Conservation (phyloP, 2,329 filamentous ascomycete genomes). For the Calonectria hongkongensis region DNA sequence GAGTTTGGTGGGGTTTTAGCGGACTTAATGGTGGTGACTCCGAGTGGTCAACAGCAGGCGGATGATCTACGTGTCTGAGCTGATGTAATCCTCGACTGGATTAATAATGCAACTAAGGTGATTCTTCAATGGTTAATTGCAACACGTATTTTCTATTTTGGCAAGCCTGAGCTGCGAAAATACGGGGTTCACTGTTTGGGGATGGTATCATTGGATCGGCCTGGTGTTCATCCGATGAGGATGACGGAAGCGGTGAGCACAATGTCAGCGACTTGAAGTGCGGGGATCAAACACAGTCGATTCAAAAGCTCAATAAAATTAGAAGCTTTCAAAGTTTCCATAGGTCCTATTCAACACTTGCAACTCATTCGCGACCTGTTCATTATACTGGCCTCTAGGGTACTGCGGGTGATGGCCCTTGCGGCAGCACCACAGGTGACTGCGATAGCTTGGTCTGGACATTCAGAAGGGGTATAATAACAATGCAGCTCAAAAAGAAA, state of each 20-base stretch:
- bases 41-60: neutral
- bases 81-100: conserved; percentile 35
- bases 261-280: neutral
- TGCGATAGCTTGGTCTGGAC: too few relatives aligned
- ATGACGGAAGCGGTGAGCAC: neutral
- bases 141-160: neutral
- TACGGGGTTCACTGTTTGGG: neutral
- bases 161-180: neutral
- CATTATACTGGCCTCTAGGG: too few relatives aligned
- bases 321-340: too few relatives aligned
- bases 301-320: neutral
- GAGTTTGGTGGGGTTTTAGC: conserved; percentile 49
- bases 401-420: too few relatives aligned
- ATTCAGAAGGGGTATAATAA: too few relatives aligned
- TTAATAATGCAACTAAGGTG: conserved; percentile 27
- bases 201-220: neutral
- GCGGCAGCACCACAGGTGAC: too few relatives aligned
- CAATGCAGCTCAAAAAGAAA: too few relatives aligned
- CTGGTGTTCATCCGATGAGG: neutral
- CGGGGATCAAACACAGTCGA: neutral
- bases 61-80: neutral
- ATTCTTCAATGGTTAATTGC: neutral
- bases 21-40: conserved; percentile 37
- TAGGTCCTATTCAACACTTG: too few relatives aligned
- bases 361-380: too few relatives aligned